Percentiles rank a stretch among this genome's conserved stretches.
Conservation (phyloP, 176 grass and related monocot genomes). For the Ananas comosus region DNA sequence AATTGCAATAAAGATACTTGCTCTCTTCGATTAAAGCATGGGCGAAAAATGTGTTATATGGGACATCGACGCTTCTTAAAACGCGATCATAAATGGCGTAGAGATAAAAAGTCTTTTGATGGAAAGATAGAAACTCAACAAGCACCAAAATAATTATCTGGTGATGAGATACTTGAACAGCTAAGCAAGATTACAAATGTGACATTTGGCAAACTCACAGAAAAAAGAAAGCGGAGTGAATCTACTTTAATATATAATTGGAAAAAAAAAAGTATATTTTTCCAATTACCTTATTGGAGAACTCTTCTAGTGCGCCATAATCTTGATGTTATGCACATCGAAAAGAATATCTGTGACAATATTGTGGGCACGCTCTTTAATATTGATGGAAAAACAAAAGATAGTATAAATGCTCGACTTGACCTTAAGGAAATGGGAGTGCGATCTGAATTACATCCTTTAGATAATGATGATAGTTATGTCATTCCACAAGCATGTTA, state of each 20-base stretch:
- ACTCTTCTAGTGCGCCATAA: neutral
- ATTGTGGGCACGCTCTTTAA: neutral
- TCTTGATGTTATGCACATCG: neutral
- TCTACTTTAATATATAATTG: no score
- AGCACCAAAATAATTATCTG: no score
- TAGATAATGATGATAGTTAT: neutral
- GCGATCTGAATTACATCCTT: neutral
- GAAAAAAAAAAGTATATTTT: no score
- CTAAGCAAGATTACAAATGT: no score
- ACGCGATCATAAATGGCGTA: neutral
- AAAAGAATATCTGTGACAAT: conserved; percentile 22
- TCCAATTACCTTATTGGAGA: neutral
- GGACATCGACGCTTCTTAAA: neutral
- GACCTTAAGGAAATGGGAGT: neutral
- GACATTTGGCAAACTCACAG: no score
- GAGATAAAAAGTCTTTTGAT: no score
- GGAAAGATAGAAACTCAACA: no score
- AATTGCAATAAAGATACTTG: neutral
- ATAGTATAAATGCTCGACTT: conserved; percentile 11
- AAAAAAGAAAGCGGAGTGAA: no score
- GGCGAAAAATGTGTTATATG: conserved; percentile 4
- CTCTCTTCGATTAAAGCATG: neutral
- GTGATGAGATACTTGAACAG: no score
- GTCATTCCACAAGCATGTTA: neutral
- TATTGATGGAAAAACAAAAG: conserved; percentile 5